phyloP scores from a whole-genome alignment of 2,329 filamentous ascomycete species.

The Mollisia scopiformis region DNA sequence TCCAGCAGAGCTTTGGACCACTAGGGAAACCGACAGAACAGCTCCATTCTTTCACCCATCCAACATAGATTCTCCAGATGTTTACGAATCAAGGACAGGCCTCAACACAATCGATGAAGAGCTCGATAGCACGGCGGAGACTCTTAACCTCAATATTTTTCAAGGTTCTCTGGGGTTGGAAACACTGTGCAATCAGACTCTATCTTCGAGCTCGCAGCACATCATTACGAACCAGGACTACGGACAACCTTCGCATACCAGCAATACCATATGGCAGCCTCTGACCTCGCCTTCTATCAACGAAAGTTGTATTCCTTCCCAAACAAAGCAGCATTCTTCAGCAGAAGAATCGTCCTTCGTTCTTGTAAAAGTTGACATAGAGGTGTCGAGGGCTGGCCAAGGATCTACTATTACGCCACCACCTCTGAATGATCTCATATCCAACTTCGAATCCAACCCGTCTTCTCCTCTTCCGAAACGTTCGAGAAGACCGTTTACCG shows the following conservation, averaged over 20 bases:
- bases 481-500: conserved; percentile 17
- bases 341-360: not conserved
- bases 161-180: not conserved
- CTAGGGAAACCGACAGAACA: not conserved
- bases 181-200: not conserved
- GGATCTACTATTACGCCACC: not conserved
- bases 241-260: too few relatives aligned
- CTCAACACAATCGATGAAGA: not conserved
- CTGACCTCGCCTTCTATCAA: not conserved
- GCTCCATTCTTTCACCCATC: not conserved
- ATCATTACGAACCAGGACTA: not conserved
- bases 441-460: conserved; percentile 13
- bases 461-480: conserved; percentile 10
- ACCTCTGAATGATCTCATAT: conserved; percentile 9
- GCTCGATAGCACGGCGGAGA: not conserved
- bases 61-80: not conserved
- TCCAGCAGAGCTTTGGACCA: not conserved
- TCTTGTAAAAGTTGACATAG: not conserved
- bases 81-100: not conserved
- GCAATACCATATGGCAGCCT: not conserved
- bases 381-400: not conserved
- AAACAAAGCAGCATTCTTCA: not conserved
- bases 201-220: not conserved
- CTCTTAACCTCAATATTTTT: not conserved
- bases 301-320: not conserved